Base-by-base conservation (phyloP, 129 eudicot genomes). In the Artemisia argyi region DNA sequence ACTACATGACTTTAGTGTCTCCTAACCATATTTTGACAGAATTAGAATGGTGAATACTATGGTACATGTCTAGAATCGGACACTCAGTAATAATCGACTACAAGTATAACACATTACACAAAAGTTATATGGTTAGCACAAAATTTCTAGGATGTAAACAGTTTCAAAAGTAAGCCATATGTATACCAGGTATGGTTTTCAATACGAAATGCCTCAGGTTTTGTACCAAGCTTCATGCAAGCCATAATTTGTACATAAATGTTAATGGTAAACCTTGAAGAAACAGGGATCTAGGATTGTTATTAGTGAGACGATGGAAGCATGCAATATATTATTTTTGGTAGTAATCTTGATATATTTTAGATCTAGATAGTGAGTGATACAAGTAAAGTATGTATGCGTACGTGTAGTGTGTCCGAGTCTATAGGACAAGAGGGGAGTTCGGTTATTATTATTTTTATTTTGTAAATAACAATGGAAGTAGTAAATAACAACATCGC, bases 131-230 rank as follows among this genome's bases (percentile, higher is more conserved):
- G 55, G 17, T 12, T 13, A 52, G 17, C 17, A 13, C 57, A 52
- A 15, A 48, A 8, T 18, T 3, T 54, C 15, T 5, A 11, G 28
- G 19, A 62, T 26, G 53, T 13, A 62, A 11, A 11, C 42, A 10
- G 15, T 51, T 1, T 3, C 3, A 52, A 32, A 28, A 42, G 44
- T 10, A 52, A 61, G 70, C n/a, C 15, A 39, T 10, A 39, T 50
- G 10, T 14, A 14, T 79, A 89, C 96, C 93, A 89, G 52, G 88
- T 55, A 20, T 82, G 90, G 69, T 90, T 85, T 26, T 80, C 88
- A 49, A 75, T 90, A 14, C 80, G 90, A 79, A 89, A 89, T 1
- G 86, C 84, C 58, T 89, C 96, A 47, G 92, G 64, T 84, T 86
- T 86, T 17, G 93, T 82, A 64, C 96, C 96, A 22, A 89, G 81